phyloP scores from a whole-genome alignment of 164 flowering plant genomes.

The Umbilicus rupestris region DNA sequence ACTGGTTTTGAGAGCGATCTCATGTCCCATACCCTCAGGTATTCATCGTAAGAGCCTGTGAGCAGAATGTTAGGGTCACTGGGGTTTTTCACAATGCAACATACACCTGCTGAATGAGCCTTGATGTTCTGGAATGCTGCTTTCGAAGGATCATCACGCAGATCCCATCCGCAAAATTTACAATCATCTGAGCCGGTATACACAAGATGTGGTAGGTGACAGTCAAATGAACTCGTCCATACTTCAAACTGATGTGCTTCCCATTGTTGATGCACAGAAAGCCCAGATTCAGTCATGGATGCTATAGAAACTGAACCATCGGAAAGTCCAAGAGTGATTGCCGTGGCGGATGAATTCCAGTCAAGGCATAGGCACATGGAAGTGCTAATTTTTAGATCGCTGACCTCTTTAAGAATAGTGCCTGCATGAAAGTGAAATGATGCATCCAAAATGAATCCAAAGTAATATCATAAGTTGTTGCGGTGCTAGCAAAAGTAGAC shows the following conservation, averaged over 20 bases:
- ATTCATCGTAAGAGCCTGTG: conserved; percentile 90
- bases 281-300: conserved; percentile 41
- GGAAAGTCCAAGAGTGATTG: conserved; percentile 62
- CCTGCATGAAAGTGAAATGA: conserved; percentile 24
- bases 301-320: conserved; percentile 67
- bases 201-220: conserved; percentile 62
- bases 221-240: conserved; percentile 75
- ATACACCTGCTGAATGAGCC: conserved; percentile 75
- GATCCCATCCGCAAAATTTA: conserved; percentile 79
- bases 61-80: conserved; percentile 40
- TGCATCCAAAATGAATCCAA: background rate
- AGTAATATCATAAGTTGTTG: background rate
- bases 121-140: conserved; percentile 57
- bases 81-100: conserved; percentile 70
- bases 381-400: conserved; percentile 37
- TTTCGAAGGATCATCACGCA: conserved; percentile 43
- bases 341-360: conserved; percentile 67
- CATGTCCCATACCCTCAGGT: conserved; percentile 75
- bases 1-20: conserved; percentile 66
- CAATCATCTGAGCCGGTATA: conserved; percentile 96
- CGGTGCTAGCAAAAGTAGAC: background rate
- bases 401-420: conserved; percentile 31
- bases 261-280: conserved; percentile 47
- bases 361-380: conserved; percentile 93
- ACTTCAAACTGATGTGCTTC: conserved; percentile 87